Conservation (phyloP, 345 rosid species). For the Bruguiera gymnorhiza region DNA sequence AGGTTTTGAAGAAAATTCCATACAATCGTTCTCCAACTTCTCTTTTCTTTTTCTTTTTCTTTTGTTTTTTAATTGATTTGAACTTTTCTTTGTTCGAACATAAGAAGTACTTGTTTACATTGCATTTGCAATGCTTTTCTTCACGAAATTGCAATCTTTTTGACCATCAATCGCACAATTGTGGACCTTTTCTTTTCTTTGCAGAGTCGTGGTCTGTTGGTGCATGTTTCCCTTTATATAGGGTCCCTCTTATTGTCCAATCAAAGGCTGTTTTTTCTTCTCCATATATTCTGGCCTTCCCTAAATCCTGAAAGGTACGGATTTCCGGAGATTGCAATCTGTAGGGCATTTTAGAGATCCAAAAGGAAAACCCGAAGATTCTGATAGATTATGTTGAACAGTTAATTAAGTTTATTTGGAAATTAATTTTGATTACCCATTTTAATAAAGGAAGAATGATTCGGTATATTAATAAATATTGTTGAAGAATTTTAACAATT, state of each 20-base stretch:
- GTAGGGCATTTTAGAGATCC: slow-evolving; percentile 14
- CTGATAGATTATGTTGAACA: too few relatives aligned
- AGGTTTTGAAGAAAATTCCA: slow-evolving; percentile 23
- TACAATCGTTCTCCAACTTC: slow-evolving; percentile 11
- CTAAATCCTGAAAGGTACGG: background rate
- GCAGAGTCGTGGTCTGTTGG: slow-evolving; percentile 24
- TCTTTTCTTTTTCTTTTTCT: slow-evolving; percentile 8
- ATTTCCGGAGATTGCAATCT: slow-evolving; percentile 26
- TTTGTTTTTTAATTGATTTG: background rate
- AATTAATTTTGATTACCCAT: too few relatives aligned
- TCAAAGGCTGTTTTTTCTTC: slow-evolving; percentile 22
- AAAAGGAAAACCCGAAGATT: background rate
- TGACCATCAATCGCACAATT: slow-evolving; percentile 46
- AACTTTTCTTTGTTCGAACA: slow-evolving; percentile 8
- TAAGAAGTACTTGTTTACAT: slow-evolving; percentile 12
- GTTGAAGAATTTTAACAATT: too few relatives aligned
- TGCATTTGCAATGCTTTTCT: slow-evolving; percentile 29
- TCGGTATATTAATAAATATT: too few relatives aligned
- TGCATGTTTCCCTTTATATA: slow-evolving; percentile 17
- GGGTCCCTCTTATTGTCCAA: slow-evolving; percentile 33
- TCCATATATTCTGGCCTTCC: slow-evolving; percentile 21
- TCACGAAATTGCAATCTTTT: slow-evolving; percentile 33
- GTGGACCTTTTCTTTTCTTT: slow-evolving; percentile 22
- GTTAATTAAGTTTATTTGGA: too few relatives aligned
- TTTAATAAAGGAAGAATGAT: too few relatives aligned